These are phyloP conservation scores for Annona squamosa DNA, from an alignment of 164 flowering plant genomes.

Conservation along the genomic window DNA sequence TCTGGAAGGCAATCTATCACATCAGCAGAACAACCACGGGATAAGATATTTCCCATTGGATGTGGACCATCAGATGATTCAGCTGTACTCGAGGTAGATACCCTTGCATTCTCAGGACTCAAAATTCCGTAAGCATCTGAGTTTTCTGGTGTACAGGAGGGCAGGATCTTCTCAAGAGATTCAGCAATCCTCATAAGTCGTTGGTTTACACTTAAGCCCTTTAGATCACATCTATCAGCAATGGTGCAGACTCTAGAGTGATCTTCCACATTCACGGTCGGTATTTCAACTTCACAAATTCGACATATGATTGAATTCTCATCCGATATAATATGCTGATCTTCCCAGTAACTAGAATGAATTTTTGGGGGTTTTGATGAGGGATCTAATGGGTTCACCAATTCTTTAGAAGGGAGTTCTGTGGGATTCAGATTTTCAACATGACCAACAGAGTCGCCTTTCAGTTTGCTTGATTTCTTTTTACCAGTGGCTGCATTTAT, in stretches of 20 bases:
- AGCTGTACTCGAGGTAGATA: slow-evolving; percentile 26
- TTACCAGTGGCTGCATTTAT: slow-evolving; percentile 31
- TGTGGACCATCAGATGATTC: slow-evolving; percentile 39
- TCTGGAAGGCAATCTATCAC: slow-evolving; percentile 45
- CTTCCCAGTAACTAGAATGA: slow-evolving; percentile 51
- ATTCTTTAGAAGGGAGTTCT: slow-evolving; percentile 22
- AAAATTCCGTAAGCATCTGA: slow-evolving; percentile 33
- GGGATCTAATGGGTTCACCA: slow-evolving; percentile 15
- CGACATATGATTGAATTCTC: slow-evolving; percentile 85
- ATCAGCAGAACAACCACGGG: slow-evolving; percentile 37
- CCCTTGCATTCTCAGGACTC: slow-evolving; percentile 43
- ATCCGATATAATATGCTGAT: slow-evolving; percentile 41
- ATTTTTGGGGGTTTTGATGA: slow-evolving; percentile 30
- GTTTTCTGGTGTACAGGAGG: slow-evolving; percentile 62
- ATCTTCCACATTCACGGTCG: slow-evolving; percentile 79
- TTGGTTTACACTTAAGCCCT: slow-evolving; percentile 81
- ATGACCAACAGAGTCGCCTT: slow-evolving; percentile 15
- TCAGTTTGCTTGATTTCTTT: slow-evolving; percentile 30
- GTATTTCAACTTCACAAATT: slow-evolving; percentile 95
- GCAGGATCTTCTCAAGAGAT: slow-evolving; percentile 76
- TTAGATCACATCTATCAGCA: slow-evolving; percentile 93
- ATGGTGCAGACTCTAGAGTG: slow-evolving; percentile 93
- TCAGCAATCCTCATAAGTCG: slow-evolving; percentile 85
- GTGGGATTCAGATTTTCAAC: slow-evolving; percentile 30
- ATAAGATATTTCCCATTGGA: slow-evolving; percentile 24